Evolutionary conservation across 2,329 filamentous ascomycete species (phyloP).

Genomic region (Eutypa lata): DNA sequence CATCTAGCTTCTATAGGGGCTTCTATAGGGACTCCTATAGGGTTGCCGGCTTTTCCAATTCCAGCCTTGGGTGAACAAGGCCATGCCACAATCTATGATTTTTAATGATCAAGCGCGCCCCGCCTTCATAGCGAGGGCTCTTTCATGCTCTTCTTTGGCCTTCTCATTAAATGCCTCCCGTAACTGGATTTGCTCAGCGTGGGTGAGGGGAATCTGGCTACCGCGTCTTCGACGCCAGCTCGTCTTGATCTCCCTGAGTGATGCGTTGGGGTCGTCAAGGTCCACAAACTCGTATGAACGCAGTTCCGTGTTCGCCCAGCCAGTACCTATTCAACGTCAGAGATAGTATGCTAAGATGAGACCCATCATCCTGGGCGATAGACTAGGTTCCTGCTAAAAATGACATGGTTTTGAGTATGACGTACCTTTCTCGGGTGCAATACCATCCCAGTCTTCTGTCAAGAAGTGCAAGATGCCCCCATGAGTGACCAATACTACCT

Average conservation of each 20-base stretch:
- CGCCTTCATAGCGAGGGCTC: neutral
- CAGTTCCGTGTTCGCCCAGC: slow-evolving; percentile 72
- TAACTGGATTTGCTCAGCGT: slow-evolving; percentile 45
- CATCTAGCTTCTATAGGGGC: too few relatives aligned
- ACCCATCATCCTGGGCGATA: neutral
- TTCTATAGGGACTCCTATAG: too few relatives aligned
- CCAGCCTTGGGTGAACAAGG: too few relatives aligned
- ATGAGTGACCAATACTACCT: slow-evolving; percentile 77
- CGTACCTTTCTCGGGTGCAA: slow-evolving; percentile 40
- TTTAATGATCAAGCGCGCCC: neutral
- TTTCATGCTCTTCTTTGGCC: slow-evolving; percentile 23
- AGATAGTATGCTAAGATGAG: neutral
- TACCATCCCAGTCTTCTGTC: slow-evolving; percentile 75
- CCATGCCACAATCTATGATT: too few relatives aligned
- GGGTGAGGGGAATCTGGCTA: slow-evolving; percentile 36
- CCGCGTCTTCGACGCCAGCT: slow-evolving; percentile 46
- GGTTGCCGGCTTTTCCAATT: too few relatives aligned
- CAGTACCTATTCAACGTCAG: slow-evolving; percentile 53
- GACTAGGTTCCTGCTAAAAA: neutral
- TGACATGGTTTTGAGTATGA: slow-evolving; percentile 1
- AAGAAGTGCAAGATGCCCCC: slow-evolving; percentile 83
- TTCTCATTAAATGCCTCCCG: slow-evolving; percentile 34
- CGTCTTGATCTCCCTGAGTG: slow-evolving; percentile 44
- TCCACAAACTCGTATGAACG: slow-evolving; percentile 65
- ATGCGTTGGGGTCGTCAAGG: slow-evolving; percentile 44